Conservation (phyloP, 805 yeast species). For the Isabelozyma gotoi region DNA sequence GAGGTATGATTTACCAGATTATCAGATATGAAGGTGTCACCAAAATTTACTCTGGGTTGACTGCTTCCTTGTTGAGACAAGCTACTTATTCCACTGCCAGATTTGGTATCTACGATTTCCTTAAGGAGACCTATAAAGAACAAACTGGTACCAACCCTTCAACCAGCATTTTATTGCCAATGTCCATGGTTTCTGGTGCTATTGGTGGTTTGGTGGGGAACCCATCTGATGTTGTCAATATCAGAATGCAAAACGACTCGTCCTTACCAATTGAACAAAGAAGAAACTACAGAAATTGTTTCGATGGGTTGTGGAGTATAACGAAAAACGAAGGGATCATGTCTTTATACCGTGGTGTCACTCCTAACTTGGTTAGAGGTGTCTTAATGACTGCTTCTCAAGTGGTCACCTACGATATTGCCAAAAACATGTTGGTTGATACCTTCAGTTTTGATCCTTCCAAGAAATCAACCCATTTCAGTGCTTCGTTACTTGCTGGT, state of each 20-base stretch:
- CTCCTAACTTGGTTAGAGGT: slow-evolving; percentile 78
- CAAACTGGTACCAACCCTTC: slow-evolving; percentile 49
- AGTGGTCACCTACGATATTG: slow-evolving; percentile 82
- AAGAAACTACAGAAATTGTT: slow-evolving; percentile 73
- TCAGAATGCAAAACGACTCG: slow-evolving; percentile 88
- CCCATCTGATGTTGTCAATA: slow-evolving; percentile 85
- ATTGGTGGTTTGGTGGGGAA: slow-evolving; percentile 85
- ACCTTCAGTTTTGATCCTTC: slow-evolving; percentile 52
- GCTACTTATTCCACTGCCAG: slow-evolving; percentile 86
- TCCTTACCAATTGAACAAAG: slow-evolving; percentile 62
- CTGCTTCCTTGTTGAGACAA: slow-evolving; percentile 81
- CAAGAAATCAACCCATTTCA: slow-evolving; percentile 69
- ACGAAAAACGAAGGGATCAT: slow-evolving; percentile 56
- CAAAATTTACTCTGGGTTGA: slow-evolving; percentile 77
- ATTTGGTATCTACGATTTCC: slow-evolving; percentile 79
- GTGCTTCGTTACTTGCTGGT: slow-evolving; percentile 80
- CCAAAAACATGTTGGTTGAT: slow-evolving; percentile 59
- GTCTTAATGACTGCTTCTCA: slow-evolving; percentile 88
- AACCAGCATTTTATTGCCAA: slow-evolving; percentile 61
- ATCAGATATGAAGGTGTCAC: slow-evolving; percentile 61
- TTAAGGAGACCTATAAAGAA: slow-evolving; percentile 54
- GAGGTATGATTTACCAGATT: slow-evolving; percentile 60
- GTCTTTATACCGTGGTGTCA: slow-evolving; percentile 69
- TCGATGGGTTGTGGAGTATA: slow-evolving; percentile 71
- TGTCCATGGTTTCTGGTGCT: slow-evolving; percentile 85